Conservation (phyloP, 805 yeast genomes). For the Metschnikowia santaceciliae region DNA sequence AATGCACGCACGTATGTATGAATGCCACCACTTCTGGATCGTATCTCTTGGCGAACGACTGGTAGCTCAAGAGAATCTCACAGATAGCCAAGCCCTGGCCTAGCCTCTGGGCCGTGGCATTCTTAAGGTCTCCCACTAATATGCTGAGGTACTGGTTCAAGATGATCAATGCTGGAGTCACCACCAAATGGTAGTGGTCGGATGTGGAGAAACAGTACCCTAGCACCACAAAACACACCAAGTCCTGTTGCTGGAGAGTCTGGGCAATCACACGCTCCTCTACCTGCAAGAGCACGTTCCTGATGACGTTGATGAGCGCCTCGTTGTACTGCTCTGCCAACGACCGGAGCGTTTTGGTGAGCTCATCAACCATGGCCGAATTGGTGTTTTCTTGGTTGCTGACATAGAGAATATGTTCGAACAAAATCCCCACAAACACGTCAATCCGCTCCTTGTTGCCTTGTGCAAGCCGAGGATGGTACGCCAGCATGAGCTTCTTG, state of each 20-base stretch:
- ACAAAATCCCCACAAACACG: conserved; percentile 55
- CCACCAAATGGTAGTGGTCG: conserved; percentile 89
- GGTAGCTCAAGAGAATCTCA: conserved; percentile 65
- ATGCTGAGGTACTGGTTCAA: conserved; percentile 59
- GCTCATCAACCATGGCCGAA: conserved; percentile 35
- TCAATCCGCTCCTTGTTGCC: conserved; percentile 80
- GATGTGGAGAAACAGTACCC: conserved; percentile 89
- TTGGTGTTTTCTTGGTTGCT: conserved; percentile 18
- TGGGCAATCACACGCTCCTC: conserved; percentile 46
- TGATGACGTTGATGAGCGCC: conserved; percentile 55
- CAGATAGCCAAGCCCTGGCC: conserved; percentile 64
- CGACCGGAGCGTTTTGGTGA: conserved; percentile 47
- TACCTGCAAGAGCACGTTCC: conserved; percentile 52
- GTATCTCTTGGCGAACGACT: conserved; percentile 72
- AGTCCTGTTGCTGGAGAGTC: conserved; percentile 38
- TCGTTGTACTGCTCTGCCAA: conserved; percentile 65
- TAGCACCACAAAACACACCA: conserved; percentile 63
- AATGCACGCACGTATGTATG: conserved; percentile 47
- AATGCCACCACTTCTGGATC: conserved; percentile 74
- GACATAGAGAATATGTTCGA: conserved; percentile 56
- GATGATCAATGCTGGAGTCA: conserved; percentile 74
- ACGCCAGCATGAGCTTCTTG: conserved; percentile 51
- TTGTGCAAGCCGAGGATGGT: conserved; percentile 72
- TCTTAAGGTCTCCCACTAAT: conserved; percentile 23
- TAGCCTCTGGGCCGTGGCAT: conserved; percentile 30